Base-by-base conservation (phyloP, 176 grass and related monocot species). In the Dactylis glomerata region DNA sequence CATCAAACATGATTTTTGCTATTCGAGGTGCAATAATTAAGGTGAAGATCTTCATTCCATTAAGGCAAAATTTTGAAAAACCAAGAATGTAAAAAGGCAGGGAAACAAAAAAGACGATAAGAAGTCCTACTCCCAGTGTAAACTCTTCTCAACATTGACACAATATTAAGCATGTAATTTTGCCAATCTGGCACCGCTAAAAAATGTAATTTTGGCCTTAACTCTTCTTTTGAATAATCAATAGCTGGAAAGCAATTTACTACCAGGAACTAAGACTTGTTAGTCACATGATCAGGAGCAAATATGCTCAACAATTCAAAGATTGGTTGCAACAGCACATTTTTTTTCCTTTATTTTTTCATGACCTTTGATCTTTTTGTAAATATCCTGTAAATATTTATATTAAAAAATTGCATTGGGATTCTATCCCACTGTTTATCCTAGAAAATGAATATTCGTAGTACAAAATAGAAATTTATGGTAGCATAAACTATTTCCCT, bases 11-110 rank as follows among this genome's bases (percentile, higher is more conserved):
- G 67, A 38, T 71, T 44, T 55, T 80, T 81, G 26, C 47, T 28
- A 81, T 55, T 42, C 13, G 28, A 37, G 73, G 41, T 52, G 77
- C 77, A 64, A 64, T 79, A 65, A 64, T 47, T 19, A 65, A 32
- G 56, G 51, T 46, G 52, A 27, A 64, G 10, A 75, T 32, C 61
- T 30, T 58, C 26, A 75, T 73, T 65, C 8, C 8, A 22, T 57
- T 57, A 57, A 57, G 55, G 55, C 2, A 57, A 26, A 58, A 10
- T 12, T 26, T 54, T 54, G 50, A 54, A 22, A 17, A 30, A 51
- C 23, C 61, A 75, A 33, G 62, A 85, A 47, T 47, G 46, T 45
- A 0, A 2, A 73, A 87, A 65, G 77, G 28, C 32, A 66, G n/a
- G 9, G 8, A 23, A 74, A 51, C 16, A 47, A 59, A 6, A 40